Base-by-base conservation (phyloP, 352 stramenopile genomes). In the Pythium chondricola region DNA sequence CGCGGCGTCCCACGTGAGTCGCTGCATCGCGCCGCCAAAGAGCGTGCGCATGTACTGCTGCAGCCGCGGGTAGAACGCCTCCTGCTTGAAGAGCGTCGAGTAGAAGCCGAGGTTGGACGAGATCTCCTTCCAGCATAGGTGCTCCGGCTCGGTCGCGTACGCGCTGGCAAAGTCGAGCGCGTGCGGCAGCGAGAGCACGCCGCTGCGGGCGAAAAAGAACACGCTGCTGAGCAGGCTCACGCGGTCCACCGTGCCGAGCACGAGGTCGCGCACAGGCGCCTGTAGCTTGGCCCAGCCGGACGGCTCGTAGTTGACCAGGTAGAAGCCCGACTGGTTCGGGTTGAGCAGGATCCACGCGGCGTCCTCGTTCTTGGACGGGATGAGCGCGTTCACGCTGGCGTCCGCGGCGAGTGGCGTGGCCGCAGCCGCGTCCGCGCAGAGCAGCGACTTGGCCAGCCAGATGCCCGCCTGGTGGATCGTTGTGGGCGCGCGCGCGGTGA, bases 301-400 rank as follows among this genome's bases (percentile, higher is more conserved):
- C 2, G 73, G 53, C 0, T 84, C 86, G 62, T 97, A 97, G 41
- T 96, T 93, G 17, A 98, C 93, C 21, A 97, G 74, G 74, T 97
- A 97, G 35, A 97, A 96, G 1, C 95, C 93, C 50, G 97, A 84
- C 59, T 99, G 96, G 41, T 86, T 80, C 7, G 89, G 83, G 71
- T 99, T 99, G 25, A 98, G 62, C 63, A 98, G 98, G 42, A 98
- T 75, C 90, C 91, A 99, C 31, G 69, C 74, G 14, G 56, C 68
- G 5, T 70, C 61, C n/a, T n/a, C n/a, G 16, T 48, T 53, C 9
- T 25, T 37, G 14, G 31, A 11, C 11, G 53, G 32, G 0, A 40
- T 18, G 10, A 96, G 53, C 29, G 70, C 70, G 18, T 79, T 56
- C 18, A 74, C 58, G 62, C 95, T 75, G 8, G 85, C 63, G 21